phyloP scores from a whole-genome alignment of 73 alveolate species.

The Uronychia binucleata region DNA sequence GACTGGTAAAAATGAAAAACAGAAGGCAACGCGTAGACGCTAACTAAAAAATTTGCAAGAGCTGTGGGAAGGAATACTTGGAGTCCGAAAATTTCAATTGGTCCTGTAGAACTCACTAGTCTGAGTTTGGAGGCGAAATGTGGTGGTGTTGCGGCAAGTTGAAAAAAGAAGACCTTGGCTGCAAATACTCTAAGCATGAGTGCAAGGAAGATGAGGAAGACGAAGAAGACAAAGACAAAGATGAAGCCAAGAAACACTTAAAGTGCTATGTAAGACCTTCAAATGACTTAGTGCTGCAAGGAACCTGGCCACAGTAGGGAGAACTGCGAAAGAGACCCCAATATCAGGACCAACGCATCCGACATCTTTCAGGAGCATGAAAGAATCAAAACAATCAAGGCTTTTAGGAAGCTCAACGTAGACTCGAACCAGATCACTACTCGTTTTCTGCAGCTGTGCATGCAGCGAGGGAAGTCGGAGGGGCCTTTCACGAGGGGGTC shows the following conservation, averaged over 20 bases:
- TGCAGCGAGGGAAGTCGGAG: conserved; percentile 7
- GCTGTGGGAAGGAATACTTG: conserved; percentile 66
- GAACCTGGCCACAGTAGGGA: conserved; percentile 48
- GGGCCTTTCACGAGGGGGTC: conserved; percentile 52
- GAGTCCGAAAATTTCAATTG: conserved; percentile 77
- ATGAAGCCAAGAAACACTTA: conserved; percentile 31
- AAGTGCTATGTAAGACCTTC: conserved; percentile 2
- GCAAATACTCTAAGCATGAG: conserved; percentile 71
- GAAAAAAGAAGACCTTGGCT: conserved; percentile 66
- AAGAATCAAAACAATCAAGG: conserved; percentile 44
- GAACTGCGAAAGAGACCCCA: conserved; percentile 59
- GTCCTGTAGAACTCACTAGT: conserved; percentile 71
- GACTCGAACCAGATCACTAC: conserved; percentile 44
- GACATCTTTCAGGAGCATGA: conserved; percentile 53
- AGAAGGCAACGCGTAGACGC: conserved; percentile 42
- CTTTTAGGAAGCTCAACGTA: conserved; percentile 12
- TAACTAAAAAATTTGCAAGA: conserved; percentile 69
- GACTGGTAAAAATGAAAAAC: conserved; percentile 45
- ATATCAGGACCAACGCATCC: conserved; percentile 9
- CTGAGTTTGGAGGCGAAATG: conserved; percentile 69
- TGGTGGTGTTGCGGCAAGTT: conserved; percentile 88
- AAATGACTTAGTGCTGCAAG: conserved; percentile 41
- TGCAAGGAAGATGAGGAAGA: conserved; percentile 79
- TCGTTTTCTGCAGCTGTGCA: conserved; percentile 28
- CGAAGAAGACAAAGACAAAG: conserved; percentile 40